Percentiles rank a stretch among this genome's conserved stretches.
phyloP scores from a whole-genome alignment of 1,284 basidiomycete genomes.

The Heterobasidion parviporum region DNA sequence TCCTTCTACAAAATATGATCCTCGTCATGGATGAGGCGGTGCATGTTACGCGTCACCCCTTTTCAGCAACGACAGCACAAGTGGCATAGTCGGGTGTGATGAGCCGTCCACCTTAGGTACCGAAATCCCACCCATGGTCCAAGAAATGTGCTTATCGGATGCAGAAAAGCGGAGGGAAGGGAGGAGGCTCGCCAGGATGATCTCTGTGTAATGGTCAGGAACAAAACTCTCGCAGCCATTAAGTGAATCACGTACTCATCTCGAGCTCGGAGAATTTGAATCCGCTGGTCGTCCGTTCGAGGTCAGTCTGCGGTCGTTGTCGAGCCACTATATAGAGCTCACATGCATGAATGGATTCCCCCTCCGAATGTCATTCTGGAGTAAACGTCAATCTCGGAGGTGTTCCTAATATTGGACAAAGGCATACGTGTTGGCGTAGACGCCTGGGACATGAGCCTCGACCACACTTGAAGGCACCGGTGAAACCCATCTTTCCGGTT shows the following conservation, averaged over 20 bases:
- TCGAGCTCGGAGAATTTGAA: not conserved
- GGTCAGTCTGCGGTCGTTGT: not conserved
- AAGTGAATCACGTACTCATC: not conserved
- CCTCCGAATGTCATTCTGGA: not conserved
- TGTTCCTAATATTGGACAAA: not conserved
- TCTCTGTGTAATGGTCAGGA: not conserved
- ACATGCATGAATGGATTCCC: not conserved
- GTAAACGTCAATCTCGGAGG: not conserved
- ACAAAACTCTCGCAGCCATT: not conserved
- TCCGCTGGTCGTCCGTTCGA: not conserved
- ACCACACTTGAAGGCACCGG: not conserved
- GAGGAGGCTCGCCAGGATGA: not conserved
- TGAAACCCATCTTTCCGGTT: slow-evolving; percentile 27
- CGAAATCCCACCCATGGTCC: not conserved
- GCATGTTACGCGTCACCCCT: too few relatives aligned
- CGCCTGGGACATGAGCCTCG: not conserved
- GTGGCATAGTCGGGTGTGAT: too few relatives aligned
- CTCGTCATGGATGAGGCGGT: too few relatives aligned
- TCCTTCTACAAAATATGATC: too few relatives aligned
- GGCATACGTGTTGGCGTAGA: not conserved
- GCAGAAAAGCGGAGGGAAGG: not conserved
- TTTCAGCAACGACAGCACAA: too few relatives aligned
- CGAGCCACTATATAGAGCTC: not conserved
- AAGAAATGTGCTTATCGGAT: not conserved
- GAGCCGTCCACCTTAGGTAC: not conserved